Percentiles rank a stretch among this genome's conserved stretches.
These are phyloP conservation scores for Calocybe gangraenosa DNA, from an alignment of 768 basidiomycete species.

Conservation along the genomic window DNA sequence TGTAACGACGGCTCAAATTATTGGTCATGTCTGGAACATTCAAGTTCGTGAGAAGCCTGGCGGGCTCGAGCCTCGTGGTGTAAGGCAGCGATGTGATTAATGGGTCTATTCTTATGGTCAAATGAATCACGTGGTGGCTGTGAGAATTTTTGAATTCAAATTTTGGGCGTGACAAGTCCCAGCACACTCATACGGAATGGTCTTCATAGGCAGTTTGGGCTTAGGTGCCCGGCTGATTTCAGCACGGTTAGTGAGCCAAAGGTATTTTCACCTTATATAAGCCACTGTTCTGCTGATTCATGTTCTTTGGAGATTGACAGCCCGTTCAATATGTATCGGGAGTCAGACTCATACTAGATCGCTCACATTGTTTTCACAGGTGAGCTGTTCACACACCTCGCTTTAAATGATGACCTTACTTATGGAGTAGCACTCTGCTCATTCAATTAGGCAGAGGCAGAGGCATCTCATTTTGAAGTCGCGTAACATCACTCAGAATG, in stretches of 20 bases:
- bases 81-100: too few species aligned
- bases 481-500: slow-evolving; percentile 17
- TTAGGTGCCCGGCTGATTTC: slow-evolving; percentile 11
- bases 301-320: slow-evolving; percentile 8
- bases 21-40: background rate
- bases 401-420: slow-evolving; percentile 9
- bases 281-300: background rate
- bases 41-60: background rate
- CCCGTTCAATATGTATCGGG: slow-evolving; percentile 10
- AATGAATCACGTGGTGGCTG: slow-evolving; percentile 6
- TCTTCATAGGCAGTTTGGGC: slow-evolving; percentile 14
- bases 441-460: slow-evolving; percentile 8
- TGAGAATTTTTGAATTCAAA: slow-evolving; percentile 5
- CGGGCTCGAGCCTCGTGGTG: background rate
- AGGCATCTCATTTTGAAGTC: slow-evolving; percentile 8
- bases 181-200: slow-evolving; percentile 11
- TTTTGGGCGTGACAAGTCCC: background rate
- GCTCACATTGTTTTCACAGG: slow-evolving; percentile 20
- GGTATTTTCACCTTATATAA: slow-evolving; percentile 2
- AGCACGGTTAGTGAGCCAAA: slow-evolving; percentile 11
- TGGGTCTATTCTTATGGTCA: too few species aligned
- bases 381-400: slow-evolving; percentile 3
- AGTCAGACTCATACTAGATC: slow-evolving; percentile 4
- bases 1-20: slow-evolving; percentile 12
- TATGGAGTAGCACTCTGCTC: slow-evolving; percentile 11